Evolutionary conservation across 2,329 filamentous ascomycete genomes (phyloP), one percentile per base, ranked within the genome.

Genomic region (Talaromyces verruculosus): DNA sequence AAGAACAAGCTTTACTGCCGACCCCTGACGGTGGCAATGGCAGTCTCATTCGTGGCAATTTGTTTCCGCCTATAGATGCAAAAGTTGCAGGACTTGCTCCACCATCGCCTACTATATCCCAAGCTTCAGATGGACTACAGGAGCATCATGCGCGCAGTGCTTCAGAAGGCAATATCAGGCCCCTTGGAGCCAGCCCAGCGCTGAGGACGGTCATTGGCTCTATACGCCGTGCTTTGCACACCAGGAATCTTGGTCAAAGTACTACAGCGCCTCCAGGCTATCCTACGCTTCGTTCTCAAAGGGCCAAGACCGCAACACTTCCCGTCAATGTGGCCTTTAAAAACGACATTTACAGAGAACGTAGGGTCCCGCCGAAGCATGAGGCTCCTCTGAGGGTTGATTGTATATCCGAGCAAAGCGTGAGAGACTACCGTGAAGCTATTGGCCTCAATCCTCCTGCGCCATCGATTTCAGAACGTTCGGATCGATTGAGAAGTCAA

Each of bases 171-270:
- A 68, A 68, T 33, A 59, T 71, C 5, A 78, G 75, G 60, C 67
- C 71, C 7, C 68, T 72, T 45, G 61, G 71, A 35, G 70, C 76
- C 8, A 73, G 71, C 28, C 89, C 90, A 37, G 92, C 91, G 2
- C 91, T 97, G 84, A 93, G 89, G 77, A 95, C 89, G 71, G 85
- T 98, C 0, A 84, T 99, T 61, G 91, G 93, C 6, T 94, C 91
- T 68, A 91, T 98, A 43, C 90, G 93, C 19, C 88, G 92, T 68
- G 93, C 89, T 5, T 78, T 97, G 59, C 92, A 92, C 74, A 91
- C 84, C 15, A 81, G 81, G 63, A 80, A 83, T 60, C 75, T 77
- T 28, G 74, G 71, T 4, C 72, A 74, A 17, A 73, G 71, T 51
- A 68, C 70, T 33, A 69, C 75, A 61, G 76, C 77, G 17, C 76